Conservation (phyloP, 768 basidiomycete species). For the Rhodotorula kratochvilovae region DNA sequence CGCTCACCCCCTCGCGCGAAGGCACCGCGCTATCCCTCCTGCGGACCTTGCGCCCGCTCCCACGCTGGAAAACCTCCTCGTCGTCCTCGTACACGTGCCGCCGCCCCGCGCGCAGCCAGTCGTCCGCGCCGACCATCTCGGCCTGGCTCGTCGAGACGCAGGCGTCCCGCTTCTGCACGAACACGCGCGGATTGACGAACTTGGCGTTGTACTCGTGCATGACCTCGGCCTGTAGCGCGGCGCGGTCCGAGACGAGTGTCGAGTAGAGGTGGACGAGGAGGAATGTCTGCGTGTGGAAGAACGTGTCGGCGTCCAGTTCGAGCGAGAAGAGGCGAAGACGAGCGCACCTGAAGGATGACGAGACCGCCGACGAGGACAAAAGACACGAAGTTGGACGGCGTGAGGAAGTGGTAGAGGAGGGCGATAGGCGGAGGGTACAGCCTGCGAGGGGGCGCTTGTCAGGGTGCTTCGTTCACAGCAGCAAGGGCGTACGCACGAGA, state of each 20-base stretch:
- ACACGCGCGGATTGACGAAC: conserved; percentile 35
- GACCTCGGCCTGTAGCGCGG: conserved; percentile 32
- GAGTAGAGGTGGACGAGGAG: conserved; percentile 35
- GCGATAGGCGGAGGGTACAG: conserved; percentile 40
- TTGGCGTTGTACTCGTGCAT: conserved; percentile 41
- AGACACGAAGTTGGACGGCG: conserved; percentile 26
- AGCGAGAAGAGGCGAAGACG: neutral
- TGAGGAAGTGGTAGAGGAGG: conserved; percentile 38
- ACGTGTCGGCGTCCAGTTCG: neutral
- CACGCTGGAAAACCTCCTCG: neutral
- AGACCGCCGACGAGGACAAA: conserved; percentile 17
- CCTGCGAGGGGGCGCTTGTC: conserved; percentile 2
- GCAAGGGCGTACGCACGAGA: conserved; percentile 23
- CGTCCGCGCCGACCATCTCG: conserved; percentile 11
- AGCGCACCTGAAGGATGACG: conserved; percentile 20
- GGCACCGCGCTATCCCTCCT: conserved; percentile 1
- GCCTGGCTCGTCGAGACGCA: conserved; percentile 23
- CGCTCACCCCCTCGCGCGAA: neutral
- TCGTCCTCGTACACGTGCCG: neutral
- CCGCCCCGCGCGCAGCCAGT: neutral
- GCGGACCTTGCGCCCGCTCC: conserved; percentile 10
- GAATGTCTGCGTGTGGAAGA: conserved; percentile 21
- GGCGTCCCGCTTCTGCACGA: conserved; percentile 25
- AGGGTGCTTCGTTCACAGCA: neutral
- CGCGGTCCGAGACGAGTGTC: conserved; percentile 29